Conservation (phyloP, 2,329 filamentous ascomycete genomes). For the Sarocladium oryzae region DNA sequence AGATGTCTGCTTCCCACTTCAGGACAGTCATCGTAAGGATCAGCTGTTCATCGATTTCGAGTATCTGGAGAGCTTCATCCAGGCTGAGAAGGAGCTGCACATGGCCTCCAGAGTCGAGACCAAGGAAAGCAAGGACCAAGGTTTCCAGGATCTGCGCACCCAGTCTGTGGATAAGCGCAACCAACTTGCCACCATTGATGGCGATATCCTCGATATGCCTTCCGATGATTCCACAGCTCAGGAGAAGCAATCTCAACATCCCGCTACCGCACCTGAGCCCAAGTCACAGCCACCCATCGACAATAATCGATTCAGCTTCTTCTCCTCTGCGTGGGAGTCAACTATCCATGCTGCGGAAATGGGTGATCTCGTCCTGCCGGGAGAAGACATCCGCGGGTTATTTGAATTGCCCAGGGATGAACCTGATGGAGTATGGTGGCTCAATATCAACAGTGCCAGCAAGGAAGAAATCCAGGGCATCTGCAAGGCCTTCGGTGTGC, state of each 20-base stretch:
- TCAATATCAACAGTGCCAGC: slow-evolving; percentile 86
- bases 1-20: slow-evolving; percentile 83
- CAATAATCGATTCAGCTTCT: slow-evolving; percentile 87
- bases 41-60: slow-evolving; percentile 87
- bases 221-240: slow-evolving; percentile 35
- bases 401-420: slow-evolving; percentile 63
- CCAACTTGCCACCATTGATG: slow-evolving; percentile 44
- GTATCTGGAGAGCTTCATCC: slow-evolving; percentile 85
- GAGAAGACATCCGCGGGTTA: slow-evolving; percentile 81
- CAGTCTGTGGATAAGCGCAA: slow-evolving; percentile 19
- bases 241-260: slow-evolving; percentile 36
- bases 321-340: slow-evolving; percentile 89
- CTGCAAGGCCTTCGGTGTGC: slow-evolving; percentile 90
- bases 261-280: slow-evolving; percentile 29
- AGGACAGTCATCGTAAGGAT: slow-evolving; percentile 58
- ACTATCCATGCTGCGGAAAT: slow-evolving; percentile 88
- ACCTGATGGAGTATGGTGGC: slow-evolving; percentile 89
- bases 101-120: slow-evolving; percentile 39
- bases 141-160: slow-evolving; percentile 27
- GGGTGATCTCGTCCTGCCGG: slow-evolving; percentile 80
- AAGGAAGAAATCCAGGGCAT: slow-evolving; percentile 83
- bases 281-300: slow-evolving; percentile 39
- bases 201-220: slow-evolving; percentile 50
- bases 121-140: slow-evolving; percentile 38
- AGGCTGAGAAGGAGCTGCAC: slow-evolving; percentile 39